phyloP scores from a whole-genome alignment of 129 eudicot genomes.

The Rutidosis leptorrhynchoides region DNA sequence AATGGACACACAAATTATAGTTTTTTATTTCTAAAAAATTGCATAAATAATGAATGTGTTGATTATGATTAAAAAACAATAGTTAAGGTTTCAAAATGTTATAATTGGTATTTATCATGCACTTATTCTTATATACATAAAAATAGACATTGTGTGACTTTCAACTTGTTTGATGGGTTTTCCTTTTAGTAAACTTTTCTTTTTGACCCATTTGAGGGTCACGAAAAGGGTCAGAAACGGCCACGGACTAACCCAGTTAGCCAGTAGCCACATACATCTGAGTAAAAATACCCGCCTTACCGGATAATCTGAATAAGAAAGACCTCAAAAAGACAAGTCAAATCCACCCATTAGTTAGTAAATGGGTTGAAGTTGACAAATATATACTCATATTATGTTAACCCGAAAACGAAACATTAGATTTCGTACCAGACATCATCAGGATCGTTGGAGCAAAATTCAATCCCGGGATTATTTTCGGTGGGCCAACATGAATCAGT shows the following conservation, averaged over 20 bases:
- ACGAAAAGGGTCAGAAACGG: too few species aligned
- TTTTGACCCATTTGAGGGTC: neutral
- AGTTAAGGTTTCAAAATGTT: too few species aligned
- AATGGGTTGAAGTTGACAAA: neutral
- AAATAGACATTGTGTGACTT: neutral
- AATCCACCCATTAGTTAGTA: neutral
- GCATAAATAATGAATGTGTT: neutral
- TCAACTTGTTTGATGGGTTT: neutral
- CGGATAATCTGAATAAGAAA: too few species aligned
- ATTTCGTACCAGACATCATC: slow-evolving; percentile 24
- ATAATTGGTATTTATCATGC: too few species aligned
- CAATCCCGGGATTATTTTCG: slow-evolving; percentile 14
- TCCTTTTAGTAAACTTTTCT: neutral
- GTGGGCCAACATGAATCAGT: slow-evolving; percentile 19
- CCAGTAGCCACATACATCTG: too few species aligned
- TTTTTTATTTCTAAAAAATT: neutral
- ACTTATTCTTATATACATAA: too few species aligned
- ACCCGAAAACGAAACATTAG: neutral
- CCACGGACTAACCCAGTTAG: too few species aligned
- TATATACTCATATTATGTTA: neutral
- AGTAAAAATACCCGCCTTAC: too few species aligned
- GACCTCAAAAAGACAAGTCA: neutral
- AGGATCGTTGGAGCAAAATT: slow-evolving; percentile 15
- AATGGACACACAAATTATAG: neutral
- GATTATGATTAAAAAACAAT: neutral